These are phyloP conservation scores for Amniculicola lignicola DNA, from an alignment of 495 filamentous ascomycete genomes.

Conservation along the genomic window DNA sequence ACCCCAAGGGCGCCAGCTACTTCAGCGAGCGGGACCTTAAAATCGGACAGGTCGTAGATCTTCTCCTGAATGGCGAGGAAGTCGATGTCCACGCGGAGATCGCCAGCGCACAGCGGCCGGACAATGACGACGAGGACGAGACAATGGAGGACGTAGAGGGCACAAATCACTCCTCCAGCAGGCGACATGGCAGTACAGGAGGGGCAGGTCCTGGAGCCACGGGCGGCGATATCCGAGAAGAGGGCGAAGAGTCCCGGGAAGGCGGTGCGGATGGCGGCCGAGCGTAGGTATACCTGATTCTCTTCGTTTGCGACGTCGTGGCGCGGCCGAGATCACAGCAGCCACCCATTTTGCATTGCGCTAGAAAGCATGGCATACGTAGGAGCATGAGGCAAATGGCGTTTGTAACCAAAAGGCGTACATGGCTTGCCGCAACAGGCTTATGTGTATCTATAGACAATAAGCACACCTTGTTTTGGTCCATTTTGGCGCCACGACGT, in stretches of 20 bases:
- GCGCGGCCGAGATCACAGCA: conserved; percentile 21
- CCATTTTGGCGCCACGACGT: conserved; percentile 36
- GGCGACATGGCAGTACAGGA: conserved; percentile 58
- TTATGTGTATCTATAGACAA: conserved; percentile 26
- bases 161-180: conserved; percentile 54
- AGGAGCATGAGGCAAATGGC: no score
- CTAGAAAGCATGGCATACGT: no score
- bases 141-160: conserved; percentile 82
- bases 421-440: no score
- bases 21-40: conserved; percentile 77
- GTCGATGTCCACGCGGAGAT: conserved; percentile 79
- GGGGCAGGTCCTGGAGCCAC: conserved; percentile 83
- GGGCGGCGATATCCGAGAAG: conserved; percentile 83
- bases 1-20: conserved; percentile 68
- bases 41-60: conserved; percentile 80
- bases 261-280: conserved; percentile 93
- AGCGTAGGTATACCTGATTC: conserved; percentile 84
- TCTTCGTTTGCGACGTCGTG: conserved; percentile 22
- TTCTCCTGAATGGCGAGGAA: conserved; percentile 82
- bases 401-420: no score
- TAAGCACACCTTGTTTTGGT: conserved; percentile 8
- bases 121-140: conserved; percentile 63
- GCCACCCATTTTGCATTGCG: no score
- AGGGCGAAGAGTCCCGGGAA: conserved; percentile 81
- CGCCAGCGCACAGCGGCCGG: conserved; percentile 52